A percentile compares a stretch with the other conserved stretches of the same genome.
These are phyloP conservation scores for Colletotrichum theobromicola DNA, from an alignment of 2,329 filamentous ascomycete species.

Conservation along the genomic window DNA sequence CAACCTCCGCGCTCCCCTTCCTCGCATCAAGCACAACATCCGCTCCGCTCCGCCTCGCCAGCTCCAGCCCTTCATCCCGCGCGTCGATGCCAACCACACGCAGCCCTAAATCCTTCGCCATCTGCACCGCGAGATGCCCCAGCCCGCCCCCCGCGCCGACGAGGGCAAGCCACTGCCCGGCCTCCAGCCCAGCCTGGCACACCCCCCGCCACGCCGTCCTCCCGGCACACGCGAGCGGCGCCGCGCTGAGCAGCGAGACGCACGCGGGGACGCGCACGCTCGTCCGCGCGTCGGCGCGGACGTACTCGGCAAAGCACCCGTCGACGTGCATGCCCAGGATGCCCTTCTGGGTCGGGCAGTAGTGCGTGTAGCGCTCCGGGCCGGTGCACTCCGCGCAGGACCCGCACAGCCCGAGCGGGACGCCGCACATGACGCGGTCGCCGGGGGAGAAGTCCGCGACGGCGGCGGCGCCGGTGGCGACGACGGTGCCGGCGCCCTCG, in stretches of 20 bases:
- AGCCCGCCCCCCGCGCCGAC: slow-evolving; percentile 79
- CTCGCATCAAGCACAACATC: slow-evolving; percentile 59
- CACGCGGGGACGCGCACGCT: slow-evolving; percentile 51
- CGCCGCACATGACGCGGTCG: slow-evolving; percentile 61
- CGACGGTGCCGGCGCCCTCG: slow-evolving; percentile 62
- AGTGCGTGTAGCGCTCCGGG: slow-evolving; percentile 56
- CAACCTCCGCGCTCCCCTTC: slow-evolving; percentile 49
- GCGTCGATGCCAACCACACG: slow-evolving; percentile 75
- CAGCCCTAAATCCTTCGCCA: slow-evolving; percentile 81
- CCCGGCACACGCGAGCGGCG: slow-evolving; percentile 62
- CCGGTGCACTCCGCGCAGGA: slow-evolving; percentile 55
- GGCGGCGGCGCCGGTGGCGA: slow-evolving; percentile 42
- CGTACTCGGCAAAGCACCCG: slow-evolving; percentile 64
- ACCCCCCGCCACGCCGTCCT: slow-evolving; percentile 55
- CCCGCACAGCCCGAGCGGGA: slow-evolving; percentile 58
- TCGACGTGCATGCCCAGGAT: slow-evolving; percentile 54
- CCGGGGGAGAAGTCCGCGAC: slow-evolving; percentile 51
- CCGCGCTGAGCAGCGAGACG: slow-evolving; percentile 55
- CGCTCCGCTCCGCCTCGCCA: slow-evolving; percentile 52
- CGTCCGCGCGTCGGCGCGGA: slow-evolving; percentile 51
- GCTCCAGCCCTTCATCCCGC: slow-evolving; percentile 54
- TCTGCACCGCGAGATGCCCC: slow-evolving; percentile 73
- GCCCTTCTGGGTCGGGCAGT: slow-evolving; percentile 51
- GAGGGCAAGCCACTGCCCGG: slow-evolving; percentile 73
- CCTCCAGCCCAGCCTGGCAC: slow-evolving; percentile 39